Conservation (phyloP, 169 alveolate species). For the Perkinsus marinus region DNA sequence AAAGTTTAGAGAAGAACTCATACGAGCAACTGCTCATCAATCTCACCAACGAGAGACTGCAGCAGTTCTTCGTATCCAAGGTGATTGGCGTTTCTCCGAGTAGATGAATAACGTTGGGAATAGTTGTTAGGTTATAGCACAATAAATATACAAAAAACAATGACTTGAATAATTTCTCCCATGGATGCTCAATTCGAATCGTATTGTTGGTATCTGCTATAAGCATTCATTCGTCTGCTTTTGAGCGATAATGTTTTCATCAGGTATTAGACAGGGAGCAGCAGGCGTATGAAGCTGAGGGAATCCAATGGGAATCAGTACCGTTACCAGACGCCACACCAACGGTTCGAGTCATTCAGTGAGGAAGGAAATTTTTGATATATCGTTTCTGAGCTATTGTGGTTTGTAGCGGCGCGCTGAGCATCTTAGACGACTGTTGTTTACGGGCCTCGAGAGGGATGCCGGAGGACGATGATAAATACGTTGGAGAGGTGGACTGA, state of each 20-base stretch:
- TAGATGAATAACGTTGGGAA: too few species aligned
- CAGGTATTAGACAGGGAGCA: not conserved
- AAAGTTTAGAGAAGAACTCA: constrained; percentile 83
- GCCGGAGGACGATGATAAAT: not conserved
- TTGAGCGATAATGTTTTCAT: too few species aligned
- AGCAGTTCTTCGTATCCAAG: constrained; percentile 67
- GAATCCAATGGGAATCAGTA: constrained; percentile 1
- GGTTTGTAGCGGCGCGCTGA: not conserved
- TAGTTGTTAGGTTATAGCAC: too few species aligned
- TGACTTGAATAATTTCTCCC: too few species aligned
- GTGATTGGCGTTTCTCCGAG: constrained; percentile 9
- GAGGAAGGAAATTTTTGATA: not conserved
- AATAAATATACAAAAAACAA: too few species aligned
- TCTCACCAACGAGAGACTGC: constrained; percentile 93
- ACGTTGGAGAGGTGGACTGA: not conserved
- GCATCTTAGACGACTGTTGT: not conserved
- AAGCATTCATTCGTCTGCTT: too few species aligned
- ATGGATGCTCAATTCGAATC: too few species aligned
- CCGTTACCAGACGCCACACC: constrained; percentile 1
- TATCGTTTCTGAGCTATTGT: not conserved
- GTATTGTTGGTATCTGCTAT: too few species aligned
- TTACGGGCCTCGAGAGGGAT: not conserved
- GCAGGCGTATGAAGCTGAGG: not conserved
- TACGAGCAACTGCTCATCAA: constrained; percentile 94
- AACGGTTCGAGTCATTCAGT: not conserved